A percentile compares a stretch with the other conserved stretches of the same genome.
phyloP scores from a whole-genome alignment of 2,329 filamentous ascomycete species.

The Monosporascus sp. region DNA sequence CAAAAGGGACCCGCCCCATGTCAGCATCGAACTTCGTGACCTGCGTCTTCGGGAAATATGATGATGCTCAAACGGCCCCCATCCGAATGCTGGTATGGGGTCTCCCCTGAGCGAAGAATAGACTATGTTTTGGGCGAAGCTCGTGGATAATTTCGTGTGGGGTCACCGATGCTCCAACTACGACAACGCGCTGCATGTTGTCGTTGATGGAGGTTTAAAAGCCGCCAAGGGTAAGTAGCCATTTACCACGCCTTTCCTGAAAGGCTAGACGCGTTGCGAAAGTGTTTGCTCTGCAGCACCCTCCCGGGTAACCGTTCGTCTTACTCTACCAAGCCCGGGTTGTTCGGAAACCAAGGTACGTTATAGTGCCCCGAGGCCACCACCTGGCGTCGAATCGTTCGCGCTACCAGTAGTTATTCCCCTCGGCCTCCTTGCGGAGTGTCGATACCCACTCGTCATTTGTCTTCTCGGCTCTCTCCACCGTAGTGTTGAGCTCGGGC shows the following conservation, averaged over 20 bases:
- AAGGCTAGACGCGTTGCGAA: conserved; percentile 38
- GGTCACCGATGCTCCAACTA: conserved; percentile 55
- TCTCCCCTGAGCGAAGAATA: conserved; percentile 43
- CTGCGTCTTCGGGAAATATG: conserved; percentile 38
- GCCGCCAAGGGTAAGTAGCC: not conserved
- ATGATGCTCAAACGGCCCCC: conserved; percentile 52
- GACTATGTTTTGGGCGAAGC: conserved; percentile 43
- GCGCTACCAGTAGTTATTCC: conserved; percentile 35
- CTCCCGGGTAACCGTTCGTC: conserved; percentile 43
- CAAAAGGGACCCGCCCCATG: conserved; percentile 41
- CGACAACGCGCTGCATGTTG: conserved; percentile 41
- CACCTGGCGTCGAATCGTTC: conserved; percentile 54
- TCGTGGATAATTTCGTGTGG: conserved; percentile 53
- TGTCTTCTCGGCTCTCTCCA: conserved; percentile 47
- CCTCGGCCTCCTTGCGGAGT: conserved; percentile 37
- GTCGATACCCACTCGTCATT: conserved; percentile 44
- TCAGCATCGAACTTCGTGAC: conserved; percentile 35
- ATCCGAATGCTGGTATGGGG: conserved; percentile 47
- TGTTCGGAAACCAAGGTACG: conserved; percentile 54
- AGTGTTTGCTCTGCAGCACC: conserved; percentile 66
- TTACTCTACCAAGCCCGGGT: conserved; percentile 53
- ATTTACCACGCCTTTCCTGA: conserved; percentile 24
- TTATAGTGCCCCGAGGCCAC: conserved; percentile 64
- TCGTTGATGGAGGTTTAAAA: not conserved
- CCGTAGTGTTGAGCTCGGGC: conserved; percentile 49